Evolutionary conservation across 805 yeast species (phyloP), one percentile per base, ranked within the genome.

Genomic region (Candida patagonica): DNA sequence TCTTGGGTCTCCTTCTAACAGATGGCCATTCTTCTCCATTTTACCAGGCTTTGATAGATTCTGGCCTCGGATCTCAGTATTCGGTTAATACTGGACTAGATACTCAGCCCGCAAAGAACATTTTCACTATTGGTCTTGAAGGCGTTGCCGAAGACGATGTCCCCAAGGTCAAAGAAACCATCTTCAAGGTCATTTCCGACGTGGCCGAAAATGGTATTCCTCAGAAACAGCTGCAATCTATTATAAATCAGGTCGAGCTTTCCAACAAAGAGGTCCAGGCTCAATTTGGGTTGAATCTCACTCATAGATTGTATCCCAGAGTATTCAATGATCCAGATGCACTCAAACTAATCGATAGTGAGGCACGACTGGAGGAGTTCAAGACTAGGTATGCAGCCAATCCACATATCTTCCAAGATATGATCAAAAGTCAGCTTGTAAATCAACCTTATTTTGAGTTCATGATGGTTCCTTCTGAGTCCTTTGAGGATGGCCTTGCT

Each of bases 21-120:
- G 95, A 85, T 55, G 97, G 97, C 2, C 97, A 89, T 54, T 81
- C 92, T 9, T 80, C 97, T 5, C 89, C 94, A 5, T 67, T 92
- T 41, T 85, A 88, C 59, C 85, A 87, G 59, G 74, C 74, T n/a
- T 65, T 92, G 41, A 81, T 92, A 41, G 98, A 92, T 57, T 62
- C 81, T 1, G 92, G 89, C 1, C 55, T 79, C 25, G 97, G 92
- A 30, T 74, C 83, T 38, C 96, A 92, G 48, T 92, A 79, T 54
- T 66, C 89, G 1, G 82, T 86, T 4, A 92, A 92, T 55, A 68
- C 94, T 0, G 98, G 98, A 1, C 66, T 85, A 40, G 96, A 89
- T 43, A 71, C 82, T 1, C 76, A 84, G 38, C 82, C 95, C 2
- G 79, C 84, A 0, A 70, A 75, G 31, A 75, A 83, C 43, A 67